Evolutionary conservation across 1,284 basidiomycete species (phyloP).

Genomic region (Wolfiporia cocos): DNA sequence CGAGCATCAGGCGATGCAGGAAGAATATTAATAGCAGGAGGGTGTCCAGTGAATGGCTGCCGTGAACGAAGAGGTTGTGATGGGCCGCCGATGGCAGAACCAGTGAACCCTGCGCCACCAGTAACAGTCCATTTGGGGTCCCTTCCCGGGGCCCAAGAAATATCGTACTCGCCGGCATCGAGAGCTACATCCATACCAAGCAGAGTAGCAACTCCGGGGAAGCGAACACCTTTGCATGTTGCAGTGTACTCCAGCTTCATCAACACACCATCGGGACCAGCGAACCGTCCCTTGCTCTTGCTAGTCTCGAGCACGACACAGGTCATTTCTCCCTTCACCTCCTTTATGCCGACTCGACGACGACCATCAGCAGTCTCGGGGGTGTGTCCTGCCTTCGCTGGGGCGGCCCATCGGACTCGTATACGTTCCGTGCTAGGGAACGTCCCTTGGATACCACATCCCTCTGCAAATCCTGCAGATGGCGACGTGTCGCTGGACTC

Average conservation of each 20-base stretch:
- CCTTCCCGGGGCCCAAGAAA: constrained; percentile 53
- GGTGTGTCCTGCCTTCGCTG: constrained; percentile 42
- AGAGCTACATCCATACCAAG: constrained; percentile 73
- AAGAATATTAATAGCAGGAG: constrained; percentile 19
- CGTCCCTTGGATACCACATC: constrained; percentile 65
- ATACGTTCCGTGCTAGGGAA: constrained; percentile 73
- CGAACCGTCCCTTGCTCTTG: constrained; percentile 20
- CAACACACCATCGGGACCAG: constrained; percentile 44
- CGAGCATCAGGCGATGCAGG: constrained; percentile 43
- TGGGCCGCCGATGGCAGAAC: constrained; percentile 46
- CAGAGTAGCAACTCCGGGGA: constrained; percentile 73
- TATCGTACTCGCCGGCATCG: constrained; percentile 58
- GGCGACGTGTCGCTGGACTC: constrained; percentile 71
- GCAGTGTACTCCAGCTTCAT: constrained; percentile 68
- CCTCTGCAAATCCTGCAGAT: constrained; percentile 46
- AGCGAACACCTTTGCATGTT: constrained; percentile 70
- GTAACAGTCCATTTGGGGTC: constrained; percentile 52
- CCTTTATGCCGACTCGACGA: constrained; percentile 59
- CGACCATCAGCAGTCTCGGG: constrained; percentile 46
- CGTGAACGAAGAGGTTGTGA: constrained; percentile 13
- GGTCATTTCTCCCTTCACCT: constrained; percentile 58
- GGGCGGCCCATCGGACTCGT: constrained; percentile 72
- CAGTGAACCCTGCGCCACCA: constrained; percentile 63
- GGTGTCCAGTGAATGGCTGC: constrained; percentile 8
- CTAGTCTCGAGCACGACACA: constrained; percentile 47